These are phyloP conservation scores for Russula sp. DNA, from an alignment of 768 basidiomycete species.

Conservation along the genomic window DNA sequence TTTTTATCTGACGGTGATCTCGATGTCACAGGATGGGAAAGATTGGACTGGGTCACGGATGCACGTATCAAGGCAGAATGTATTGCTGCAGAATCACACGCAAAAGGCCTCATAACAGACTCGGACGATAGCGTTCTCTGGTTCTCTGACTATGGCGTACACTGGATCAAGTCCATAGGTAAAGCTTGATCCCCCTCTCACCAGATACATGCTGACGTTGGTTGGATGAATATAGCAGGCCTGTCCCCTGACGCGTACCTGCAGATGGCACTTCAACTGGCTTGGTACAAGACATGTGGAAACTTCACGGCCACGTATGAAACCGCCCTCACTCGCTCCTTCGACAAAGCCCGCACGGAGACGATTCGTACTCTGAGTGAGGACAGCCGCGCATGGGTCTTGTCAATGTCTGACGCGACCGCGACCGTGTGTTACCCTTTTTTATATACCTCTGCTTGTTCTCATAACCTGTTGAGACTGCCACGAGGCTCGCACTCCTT, in stretches of 20 bases:
- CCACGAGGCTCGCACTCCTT: constrained; percentile 44
- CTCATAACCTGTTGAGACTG: constrained; percentile 7
- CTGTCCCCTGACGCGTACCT: constrained; percentile 76
- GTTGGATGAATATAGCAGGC: constrained; percentile 33
- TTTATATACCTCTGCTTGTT: background rate
- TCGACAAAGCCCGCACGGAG: constrained; percentile 84
- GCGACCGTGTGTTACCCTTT: constrained; percentile 36
- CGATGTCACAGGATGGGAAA: constrained; percentile 39
- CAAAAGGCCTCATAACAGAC: constrained; percentile 53
- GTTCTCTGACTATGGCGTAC: constrained; percentile 75
- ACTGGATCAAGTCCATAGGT: constrained; percentile 81
- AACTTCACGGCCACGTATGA: constrained; percentile 87
- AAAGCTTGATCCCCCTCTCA: constrained; percentile 24
- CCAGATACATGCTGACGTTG: background rate
- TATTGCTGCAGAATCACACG: constrained; percentile 47
- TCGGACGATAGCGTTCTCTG: constrained; percentile 81
- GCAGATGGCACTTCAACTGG: constrained; percentile 88
- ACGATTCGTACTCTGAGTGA: constrained; percentile 70
- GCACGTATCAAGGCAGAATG: constrained; percentile 50
- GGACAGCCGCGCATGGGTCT: constrained; percentile 71
- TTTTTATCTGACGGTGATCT: constrained; percentile 13
- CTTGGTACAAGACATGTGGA: constrained; percentile 76
- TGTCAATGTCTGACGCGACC: constrained; percentile 56
- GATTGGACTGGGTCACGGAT: constrained; percentile 72
- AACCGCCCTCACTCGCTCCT: constrained; percentile 82